Evolutionary conservation across 345 rosid genomes (phyloP).

Genomic region (Corymbia maculata): DNA sequence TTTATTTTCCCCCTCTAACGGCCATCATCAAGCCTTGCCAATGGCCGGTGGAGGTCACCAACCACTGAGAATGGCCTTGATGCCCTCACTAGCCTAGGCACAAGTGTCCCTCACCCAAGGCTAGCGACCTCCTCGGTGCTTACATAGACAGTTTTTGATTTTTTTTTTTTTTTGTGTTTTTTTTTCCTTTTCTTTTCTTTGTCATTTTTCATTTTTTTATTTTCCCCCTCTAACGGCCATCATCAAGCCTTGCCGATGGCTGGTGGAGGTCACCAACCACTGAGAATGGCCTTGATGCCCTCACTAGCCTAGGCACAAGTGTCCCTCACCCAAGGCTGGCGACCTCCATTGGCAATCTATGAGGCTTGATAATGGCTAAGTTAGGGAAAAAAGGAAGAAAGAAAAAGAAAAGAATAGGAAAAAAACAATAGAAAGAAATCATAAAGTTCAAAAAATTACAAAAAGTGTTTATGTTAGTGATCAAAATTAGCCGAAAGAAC

Average conservation of each 20-base stretch:
- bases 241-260: not conserved
- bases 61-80: not conserved
- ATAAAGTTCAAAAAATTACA: not conserved
- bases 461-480: not conserved
- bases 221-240: not conserved
- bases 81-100: not conserved
- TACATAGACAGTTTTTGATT: no score
- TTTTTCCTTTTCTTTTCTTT: not conserved
- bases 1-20: not conserved
- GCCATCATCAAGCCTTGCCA: not conserved
- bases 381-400: not conserved
- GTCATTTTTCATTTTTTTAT: no score
- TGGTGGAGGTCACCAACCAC: rapidly evolving
- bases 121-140: rapidly evolving
- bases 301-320: not conserved
- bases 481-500: not conserved
- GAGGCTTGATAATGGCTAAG: not conserved
- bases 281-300: not conserved
- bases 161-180: no score
- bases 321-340: not conserved
- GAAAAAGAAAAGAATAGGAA: not conserved
- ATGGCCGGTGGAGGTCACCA: not conserved
- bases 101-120: not conserved
- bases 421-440: no score
- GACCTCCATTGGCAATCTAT: not conserved